Evolutionary conservation across 345 rosid species (phyloP).

Genomic region (Syzygium grande): DNA sequence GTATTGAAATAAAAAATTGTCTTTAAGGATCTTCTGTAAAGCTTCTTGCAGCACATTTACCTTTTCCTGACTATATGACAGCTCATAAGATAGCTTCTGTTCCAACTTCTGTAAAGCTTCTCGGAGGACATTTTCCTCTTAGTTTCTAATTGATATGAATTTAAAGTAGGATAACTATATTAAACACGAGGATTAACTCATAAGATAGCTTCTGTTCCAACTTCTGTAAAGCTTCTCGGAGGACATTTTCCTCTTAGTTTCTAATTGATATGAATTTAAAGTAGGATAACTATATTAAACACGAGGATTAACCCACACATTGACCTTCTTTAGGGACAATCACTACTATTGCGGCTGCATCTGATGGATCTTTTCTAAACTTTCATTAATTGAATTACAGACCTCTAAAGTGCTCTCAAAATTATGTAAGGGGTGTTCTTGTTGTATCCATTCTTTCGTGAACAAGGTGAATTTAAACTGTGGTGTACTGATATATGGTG

Average conservation of each 20-base stretch:
- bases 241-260: neutral
- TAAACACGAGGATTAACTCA: neutral
- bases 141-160: neutral
- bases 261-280: neutral
- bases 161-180: neutral
- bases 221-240: neutral
- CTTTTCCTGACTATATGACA: neutral
- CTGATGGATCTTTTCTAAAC: neutral
- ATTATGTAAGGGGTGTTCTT: too few relatives aligned
- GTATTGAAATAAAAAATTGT: neutral
- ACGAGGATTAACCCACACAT: neutral
- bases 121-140: neutral
- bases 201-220: neutral
- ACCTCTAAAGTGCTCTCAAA: neutral
- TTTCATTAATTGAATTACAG: neutral
- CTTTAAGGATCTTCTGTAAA: neutral
- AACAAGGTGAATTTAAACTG: neutral
- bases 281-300: neutral
- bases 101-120: neutral
- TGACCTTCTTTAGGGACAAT: neutral
- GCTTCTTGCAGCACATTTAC: neutral
- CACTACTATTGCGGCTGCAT: neutral
- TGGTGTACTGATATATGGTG: neutral
- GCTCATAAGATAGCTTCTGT: neutral
- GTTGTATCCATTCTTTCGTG: too few relatives aligned